Evolutionary conservation across 306 rosid genomes (phyloP).

Genomic region (Vigna hirtella): DNA sequence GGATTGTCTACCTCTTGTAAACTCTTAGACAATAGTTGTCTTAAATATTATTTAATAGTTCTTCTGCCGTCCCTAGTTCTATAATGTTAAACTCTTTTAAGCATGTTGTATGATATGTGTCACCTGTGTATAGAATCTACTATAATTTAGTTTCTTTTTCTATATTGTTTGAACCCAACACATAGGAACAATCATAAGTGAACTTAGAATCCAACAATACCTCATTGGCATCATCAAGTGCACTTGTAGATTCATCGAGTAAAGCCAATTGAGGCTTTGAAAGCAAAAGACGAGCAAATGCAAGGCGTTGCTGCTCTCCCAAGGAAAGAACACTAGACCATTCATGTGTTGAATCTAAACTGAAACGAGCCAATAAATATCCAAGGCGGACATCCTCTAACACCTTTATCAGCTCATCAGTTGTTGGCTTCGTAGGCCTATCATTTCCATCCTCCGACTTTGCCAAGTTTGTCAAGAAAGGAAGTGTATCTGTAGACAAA

Average conservation of each 20-base stretch:
- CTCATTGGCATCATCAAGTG: slow-evolving; percentile 96
- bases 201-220: slow-evolving; percentile 53
- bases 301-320: slow-evolving; percentile 99
- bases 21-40: no score
- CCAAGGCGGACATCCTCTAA: slow-evolving; percentile 85
- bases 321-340: slow-evolving; percentile 98
- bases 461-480: slow-evolving; percentile 68
- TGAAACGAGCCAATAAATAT: slow-evolving; percentile 76
- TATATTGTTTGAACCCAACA: neutral
- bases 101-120: no score
- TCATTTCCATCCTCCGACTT: slow-evolving; percentile 47
- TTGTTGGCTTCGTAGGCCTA: slow-evolving; percentile 65
- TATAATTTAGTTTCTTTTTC: no score
- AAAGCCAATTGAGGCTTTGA: slow-evolving; percentile 80
- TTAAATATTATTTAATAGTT: no score
- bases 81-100: no score
- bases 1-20: no score
- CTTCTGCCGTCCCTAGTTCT: no score
- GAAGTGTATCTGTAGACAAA: slow-evolving; percentile 65
- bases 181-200: neutral
- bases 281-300: slow-evolving; percentile 91
- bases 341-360: slow-evolving; percentile 77
- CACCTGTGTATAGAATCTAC: no score
- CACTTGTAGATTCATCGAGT: slow-evolving; percentile 93
- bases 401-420: slow-evolving; percentile 74